These are phyloP conservation scores for Populus tomentosa DNA, from an alignment of 441 rosid genomes.

Conservation along the genomic window DNA sequence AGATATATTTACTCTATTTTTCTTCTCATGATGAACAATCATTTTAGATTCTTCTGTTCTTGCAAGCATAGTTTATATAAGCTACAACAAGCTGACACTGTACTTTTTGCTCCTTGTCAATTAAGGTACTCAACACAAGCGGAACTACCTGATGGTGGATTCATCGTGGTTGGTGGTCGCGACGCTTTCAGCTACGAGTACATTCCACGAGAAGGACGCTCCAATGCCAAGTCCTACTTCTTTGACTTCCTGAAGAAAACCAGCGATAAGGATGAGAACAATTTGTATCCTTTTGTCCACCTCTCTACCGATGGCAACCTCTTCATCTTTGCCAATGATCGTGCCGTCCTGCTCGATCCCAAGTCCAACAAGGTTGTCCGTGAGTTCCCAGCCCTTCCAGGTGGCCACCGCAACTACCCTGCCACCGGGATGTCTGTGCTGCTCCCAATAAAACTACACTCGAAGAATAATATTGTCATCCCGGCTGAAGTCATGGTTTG, in stretches of 20 bases:
- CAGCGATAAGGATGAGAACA: slow-evolving; percentile 51
- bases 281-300: slow-evolving; percentile 57
- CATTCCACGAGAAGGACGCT: slow-evolving; percentile 39
- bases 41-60: background rate
- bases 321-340: slow-evolving; percentile 60
- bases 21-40: background rate
- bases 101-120: background rate
- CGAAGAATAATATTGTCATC: background rate
- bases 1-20: background rate
- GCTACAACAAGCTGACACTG: background rate
- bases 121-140: slow-evolving; percentile 62
- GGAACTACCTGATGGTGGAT: slow-evolving; percentile 41
- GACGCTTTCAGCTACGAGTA: slow-evolving; percentile 47
- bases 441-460: slow-evolving; percentile 43
- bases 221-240: slow-evolving; percentile 21
- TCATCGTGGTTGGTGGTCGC: slow-evolving; percentile 60
- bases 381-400: slow-evolving; percentile 42
- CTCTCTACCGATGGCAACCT: slow-evolving; percentile 60
- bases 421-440: slow-evolving; percentile 47
- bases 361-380: slow-evolving; percentile 29
- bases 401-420: slow-evolving; percentile 60
- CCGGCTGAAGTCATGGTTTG: slow-evolving; percentile 49
- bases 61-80: background rate
- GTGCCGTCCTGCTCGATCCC: slow-evolving; percentile 43
- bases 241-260: slow-evolving; percentile 40